phyloP scores from a whole-genome alignment of 2,329 filamentous ascomycete genomes.

The Pestalotiopsis sp. region DNA sequence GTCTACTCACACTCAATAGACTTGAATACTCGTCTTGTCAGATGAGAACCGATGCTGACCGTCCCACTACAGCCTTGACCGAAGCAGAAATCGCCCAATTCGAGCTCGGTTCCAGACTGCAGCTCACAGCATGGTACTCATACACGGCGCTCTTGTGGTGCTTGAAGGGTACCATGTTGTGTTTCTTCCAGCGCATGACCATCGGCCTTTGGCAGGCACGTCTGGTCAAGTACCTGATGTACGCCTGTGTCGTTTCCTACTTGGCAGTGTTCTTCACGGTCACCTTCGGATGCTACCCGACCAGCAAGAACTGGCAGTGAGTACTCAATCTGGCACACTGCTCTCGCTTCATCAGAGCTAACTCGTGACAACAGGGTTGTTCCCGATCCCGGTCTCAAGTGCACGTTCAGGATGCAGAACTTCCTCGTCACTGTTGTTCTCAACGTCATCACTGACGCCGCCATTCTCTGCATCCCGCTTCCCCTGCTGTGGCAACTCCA shows the following conservation, averaged over 20 bases:
- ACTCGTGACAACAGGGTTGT: constrained; percentile 4
- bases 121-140: constrained; percentile 41
- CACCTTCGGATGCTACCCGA: constrained; percentile 14
- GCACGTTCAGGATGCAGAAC: constrained; percentile 23
- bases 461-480: constrained; percentile 14
- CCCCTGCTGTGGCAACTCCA: constrained; percentile 14
- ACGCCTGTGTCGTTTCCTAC: constrained; percentile 10
- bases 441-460: constrained; percentile 15
- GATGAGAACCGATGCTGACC: no score
- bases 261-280: constrained; percentile 11
- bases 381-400: constrained; percentile 16
- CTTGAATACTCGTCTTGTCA: background rate
- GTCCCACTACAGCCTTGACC: constrained; percentile 21
- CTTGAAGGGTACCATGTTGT: constrained; percentile 30
- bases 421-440: constrained; percentile 21
- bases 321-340: background rate
- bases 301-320: constrained; percentile 12
- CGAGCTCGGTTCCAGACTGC: constrained; percentile 34
- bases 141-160: constrained; percentile 39
- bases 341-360: background rate
- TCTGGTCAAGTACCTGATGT: constrained; percentile 8
- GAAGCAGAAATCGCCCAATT: constrained; percentile 28
- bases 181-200: constrained; percentile 30
- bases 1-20: background rate
- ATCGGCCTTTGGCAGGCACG: constrained; percentile 17